Evolutionary conservation across 2,329 filamentous ascomycete species (phyloP).

Genomic region (Daldinia eschscholtzii): DNA sequence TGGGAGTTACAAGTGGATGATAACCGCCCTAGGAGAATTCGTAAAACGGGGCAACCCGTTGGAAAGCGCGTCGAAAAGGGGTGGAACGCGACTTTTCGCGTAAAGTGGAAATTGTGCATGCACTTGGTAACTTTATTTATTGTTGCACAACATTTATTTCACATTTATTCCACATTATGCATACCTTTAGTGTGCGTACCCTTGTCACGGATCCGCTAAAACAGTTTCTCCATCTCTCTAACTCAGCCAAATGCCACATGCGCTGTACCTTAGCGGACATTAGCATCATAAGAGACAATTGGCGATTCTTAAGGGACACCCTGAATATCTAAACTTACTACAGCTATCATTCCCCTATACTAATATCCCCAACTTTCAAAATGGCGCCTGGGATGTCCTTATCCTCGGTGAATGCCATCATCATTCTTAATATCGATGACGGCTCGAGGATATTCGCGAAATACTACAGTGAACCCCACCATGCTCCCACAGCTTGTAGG

Average conservation of each 20-base stretch:
- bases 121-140: constrained; percentile 24
- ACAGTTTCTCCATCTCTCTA: constrained; percentile 39
- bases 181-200: background rate
- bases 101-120: constrained; percentile 51
- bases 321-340: constrained; percentile 18
- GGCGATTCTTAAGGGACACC: constrained; percentile 15
- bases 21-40: constrained; percentile 39
- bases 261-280: constrained; percentile 19
- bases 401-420: constrained; percentile 81
- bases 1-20: constrained; percentile 13
- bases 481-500: constrained; percentile 51
- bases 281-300: constrained; percentile 19
- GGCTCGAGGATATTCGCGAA: constrained; percentile 92
- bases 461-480: constrained; percentile 68
- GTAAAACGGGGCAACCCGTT: constrained; percentile 40
- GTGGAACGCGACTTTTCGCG: constrained; percentile 49
- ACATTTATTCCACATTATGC: constrained; percentile 24
- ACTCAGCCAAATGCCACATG: constrained; percentile 39
- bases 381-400: constrained; percentile 84
- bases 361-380: constrained; percentile 35
- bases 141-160: constrained; percentile 24
- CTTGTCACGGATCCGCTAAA: constrained; percentile 38
- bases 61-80: constrained; percentile 45
- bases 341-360: constrained; percentile 22
- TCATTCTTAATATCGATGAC: constrained; percentile 87